Base-by-base conservation (phyloP, 2,329 filamentous ascomycete species). In the Tolypocladium ophioglossoides region DNA sequence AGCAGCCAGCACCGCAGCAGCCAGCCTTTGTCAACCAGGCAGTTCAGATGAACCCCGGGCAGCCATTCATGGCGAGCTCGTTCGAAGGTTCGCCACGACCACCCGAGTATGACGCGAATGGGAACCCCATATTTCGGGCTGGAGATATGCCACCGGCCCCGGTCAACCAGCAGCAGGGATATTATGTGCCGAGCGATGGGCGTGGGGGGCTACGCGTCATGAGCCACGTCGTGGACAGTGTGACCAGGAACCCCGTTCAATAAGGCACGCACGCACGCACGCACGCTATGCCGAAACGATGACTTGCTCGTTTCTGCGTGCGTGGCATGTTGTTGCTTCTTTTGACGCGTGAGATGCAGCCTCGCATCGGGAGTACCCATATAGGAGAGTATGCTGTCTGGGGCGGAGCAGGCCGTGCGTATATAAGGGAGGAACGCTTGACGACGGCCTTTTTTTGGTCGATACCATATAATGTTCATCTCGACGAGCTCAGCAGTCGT, bases 81-180 rank as follows among this genome's bases (percentile, higher is more conserved):
- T 72, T 72, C 50, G 71, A 73, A 18, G 62, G 64, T 22, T 56
- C 69, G 9, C 56, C 66, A 6, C 67, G 70, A 1, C 58, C 54
- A 1, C 58, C 54, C 6, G 65, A 65, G 5, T 72, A 70, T 53
- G 70, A 68, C 18, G 57, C 62, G 16, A 63, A 58, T 24, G 63
- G 66, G 22, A 58, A 62, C 16, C 52, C 61, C 8, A 64, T 73
- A 48, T 73, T 72, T 46, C 64, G 69, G 14, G 53, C 64, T 5
- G 63, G 62, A 51, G 65, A 66, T 44, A 58, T 72, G 35, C 54
- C 62, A 11, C 66, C 66, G 35, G 56, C 61, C 11, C 53, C 64
- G 9, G 66, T 69, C 8, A 63, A 62, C 30, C 59, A 63, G 20
- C 58, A 66, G n/a, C 59, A 66, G 30, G 61, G 66, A 5, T 73